A percentile compares a stretch with the other conserved stretches of the same genome.
Evolutionary conservation across 345 rosid species (phyloP).

Genomic region (Arabidopsis arenosa): DNA sequence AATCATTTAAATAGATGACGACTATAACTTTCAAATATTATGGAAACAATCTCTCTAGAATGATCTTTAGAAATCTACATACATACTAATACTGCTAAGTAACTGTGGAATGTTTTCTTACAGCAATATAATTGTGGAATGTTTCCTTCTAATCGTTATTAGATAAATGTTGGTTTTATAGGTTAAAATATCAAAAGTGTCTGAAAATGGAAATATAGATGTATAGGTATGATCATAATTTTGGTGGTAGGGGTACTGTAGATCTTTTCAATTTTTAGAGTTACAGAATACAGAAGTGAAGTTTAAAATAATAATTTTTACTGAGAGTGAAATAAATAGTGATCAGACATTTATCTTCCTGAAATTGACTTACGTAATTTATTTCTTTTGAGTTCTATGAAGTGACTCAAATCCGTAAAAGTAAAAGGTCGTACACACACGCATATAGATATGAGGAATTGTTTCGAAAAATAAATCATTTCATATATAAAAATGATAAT

Average conservation of each 20-base stretch:
- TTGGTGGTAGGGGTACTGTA: conserved; percentile 36
- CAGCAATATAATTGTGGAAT: neutral
- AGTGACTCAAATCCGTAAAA: conserved; percentile 46
- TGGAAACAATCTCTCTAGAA: neutral
- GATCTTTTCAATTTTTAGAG: conserved; percentile 10
- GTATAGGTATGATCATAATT: conserved; percentile 35
- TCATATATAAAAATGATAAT: neutral
- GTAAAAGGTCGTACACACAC: conserved; percentile 35
- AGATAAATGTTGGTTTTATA: neutral
- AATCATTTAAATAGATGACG: neutral
- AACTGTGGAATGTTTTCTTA: neutral
- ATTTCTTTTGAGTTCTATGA: conserved; percentile 35
- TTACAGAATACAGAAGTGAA: conserved; percentile 39
- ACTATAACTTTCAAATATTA: neutral
- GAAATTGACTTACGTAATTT: conserved; percentile 42
- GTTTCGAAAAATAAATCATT: neutral
- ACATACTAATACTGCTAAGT: conserved; percentile 8
- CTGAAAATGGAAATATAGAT: conserved; percentile 39
- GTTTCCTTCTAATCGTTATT: neutral
- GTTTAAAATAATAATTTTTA: conserved; percentile 31
- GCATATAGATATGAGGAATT: neutral
- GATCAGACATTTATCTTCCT: conserved; percentile 48
- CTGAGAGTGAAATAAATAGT: conserved; percentile 45
- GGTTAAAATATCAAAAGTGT: conserved; percentile 1
- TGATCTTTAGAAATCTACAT: neutral